Evolutionary conservation across 495 filamentous ascomycete genomes (phyloP).

Genomic region (Apiosordaria backusii): DNA sequence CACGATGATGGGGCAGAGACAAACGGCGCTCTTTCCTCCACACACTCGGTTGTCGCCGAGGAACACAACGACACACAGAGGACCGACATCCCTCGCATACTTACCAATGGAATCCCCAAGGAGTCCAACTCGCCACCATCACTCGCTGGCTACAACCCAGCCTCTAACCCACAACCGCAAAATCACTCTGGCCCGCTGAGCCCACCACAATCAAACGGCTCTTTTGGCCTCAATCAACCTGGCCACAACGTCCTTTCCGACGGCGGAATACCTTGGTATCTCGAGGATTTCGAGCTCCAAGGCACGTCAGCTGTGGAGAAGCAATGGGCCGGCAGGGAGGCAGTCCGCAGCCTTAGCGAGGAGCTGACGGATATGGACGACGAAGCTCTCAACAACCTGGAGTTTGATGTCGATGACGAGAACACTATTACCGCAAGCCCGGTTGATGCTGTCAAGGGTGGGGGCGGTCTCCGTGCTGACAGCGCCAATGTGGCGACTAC

Average conservation of each 20-base stretch:
- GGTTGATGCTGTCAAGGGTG: constrained; percentile 2
- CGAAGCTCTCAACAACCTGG: constrained; percentile 67
- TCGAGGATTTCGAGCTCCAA: constrained; percentile 71
- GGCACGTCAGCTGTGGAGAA: constrained; percentile 69
- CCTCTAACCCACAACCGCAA: constrained; percentile 1
- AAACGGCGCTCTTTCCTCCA: constrained; percentile 34
- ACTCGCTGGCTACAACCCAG: constrained; percentile 29
- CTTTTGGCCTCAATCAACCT: constrained; percentile 28
- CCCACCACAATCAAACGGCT: constrained; percentile 49
- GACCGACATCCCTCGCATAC: constrained; percentile 14
- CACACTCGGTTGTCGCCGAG: constrained; percentile 18
- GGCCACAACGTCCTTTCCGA: constrained; percentile 51
- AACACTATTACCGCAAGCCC: constrained; percentile 8
- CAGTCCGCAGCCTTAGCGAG: constrained; percentile 74
- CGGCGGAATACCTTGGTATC: constrained; percentile 86
- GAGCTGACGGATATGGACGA: constrained; percentile 87
- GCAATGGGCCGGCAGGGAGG: constrained; percentile 71
- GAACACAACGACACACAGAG: constrained; percentile 18
- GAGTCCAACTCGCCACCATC: constrained; percentile 40
- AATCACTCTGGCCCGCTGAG: constrained; percentile 37
- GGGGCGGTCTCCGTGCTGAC: background rate
- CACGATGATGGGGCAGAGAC: constrained; percentile 29
- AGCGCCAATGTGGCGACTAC: background rate
- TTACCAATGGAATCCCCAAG: constrained; percentile 31
- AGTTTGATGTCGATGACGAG: constrained; percentile 41